A percentile compares a stretch with the other conserved stretches of the same genome.
These are phyloP conservation scores for Sicyos baderoa DNA, from an alignment of 306 rosid species.

Conservation along the genomic window DNA sequence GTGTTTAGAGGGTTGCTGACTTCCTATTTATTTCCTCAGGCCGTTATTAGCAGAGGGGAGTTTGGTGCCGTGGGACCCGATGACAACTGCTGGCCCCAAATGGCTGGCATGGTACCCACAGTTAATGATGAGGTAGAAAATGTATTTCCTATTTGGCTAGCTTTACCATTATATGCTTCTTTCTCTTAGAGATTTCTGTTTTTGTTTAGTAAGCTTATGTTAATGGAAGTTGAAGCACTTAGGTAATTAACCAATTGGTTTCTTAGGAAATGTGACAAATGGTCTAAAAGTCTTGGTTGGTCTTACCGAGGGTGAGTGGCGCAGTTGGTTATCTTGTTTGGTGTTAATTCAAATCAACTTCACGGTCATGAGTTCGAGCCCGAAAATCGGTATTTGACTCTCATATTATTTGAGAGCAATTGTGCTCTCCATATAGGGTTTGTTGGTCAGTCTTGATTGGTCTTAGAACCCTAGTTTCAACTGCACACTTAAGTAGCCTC, in stretches of 20 bases:
- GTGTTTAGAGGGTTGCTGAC: slow-evolving; percentile 18
- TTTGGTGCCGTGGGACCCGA: slow-evolving; percentile 64
- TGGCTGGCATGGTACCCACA: slow-evolving; percentile 78
- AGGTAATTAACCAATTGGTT: background rate
- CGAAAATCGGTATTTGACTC: too few species aligned
- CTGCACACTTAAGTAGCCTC: too few species aligned
- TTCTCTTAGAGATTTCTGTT: slow-evolving; percentile 15
- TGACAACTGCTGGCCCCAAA: slow-evolving; percentile 87
- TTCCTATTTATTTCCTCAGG: slow-evolving; percentile 49
- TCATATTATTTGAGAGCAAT: too few species aligned
- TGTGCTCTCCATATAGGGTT: too few species aligned
- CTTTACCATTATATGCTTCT: slow-evolving; percentile 12
- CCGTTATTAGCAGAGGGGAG: slow-evolving; percentile 80
- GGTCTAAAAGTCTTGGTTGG: background rate
- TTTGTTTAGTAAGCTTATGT: background rate
- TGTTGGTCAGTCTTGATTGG: background rate
- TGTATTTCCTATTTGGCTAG: slow-evolving; percentile 3
- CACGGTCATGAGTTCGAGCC: too few species aligned
- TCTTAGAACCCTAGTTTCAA: background rate
- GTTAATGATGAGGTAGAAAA: slow-evolving; percentile 42
- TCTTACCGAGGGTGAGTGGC: too few species aligned
- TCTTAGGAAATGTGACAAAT: background rate
- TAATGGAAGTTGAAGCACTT: background rate
- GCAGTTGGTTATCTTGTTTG: too few species aligned
- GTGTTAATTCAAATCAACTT: too few species aligned